Evolutionary conservation across 2,329 filamentous ascomycete genomes (phyloP), one percentile per base, ranked within the genome.

Genomic region (Fusarium sp.): DNA sequence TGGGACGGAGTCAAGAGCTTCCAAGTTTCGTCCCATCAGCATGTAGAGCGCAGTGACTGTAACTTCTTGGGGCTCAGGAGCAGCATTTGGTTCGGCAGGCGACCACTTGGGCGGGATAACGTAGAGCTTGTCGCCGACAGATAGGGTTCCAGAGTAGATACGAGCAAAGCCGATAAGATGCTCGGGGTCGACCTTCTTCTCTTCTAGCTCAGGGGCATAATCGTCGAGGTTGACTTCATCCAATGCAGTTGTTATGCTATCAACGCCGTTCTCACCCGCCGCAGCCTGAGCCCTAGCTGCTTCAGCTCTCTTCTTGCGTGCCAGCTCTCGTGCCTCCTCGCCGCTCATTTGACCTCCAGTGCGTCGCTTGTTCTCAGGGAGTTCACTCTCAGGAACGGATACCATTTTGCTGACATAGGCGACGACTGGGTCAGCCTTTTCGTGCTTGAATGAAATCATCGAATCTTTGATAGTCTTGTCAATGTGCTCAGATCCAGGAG

Each of bases 381-480:
- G 84, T 74, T 99, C 95, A 79, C 93, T 98, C 75, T 97, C 93
- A 0, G 94, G 95, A 14, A 99, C 87, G 0, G 96, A 96, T 2
- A 98, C 93, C 94, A 99, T 98, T 79, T 99, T 99, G 81, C 95
- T 98, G 64, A 99, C 93, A 71, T 97, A 99, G 10, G 93, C 95
- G 3, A 99, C 93, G 0, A 97, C 90, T 0, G 95, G 95, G 59
- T 92, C 91, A 1, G 90, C 85, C 39, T 87, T 85, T 0, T 85
- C 86, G 5, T 88, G 88, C 75, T 92, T 92, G 77, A 97, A 98
- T 1, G 90, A 85, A 3, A 92, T 81, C 90, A 98, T 95, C 7
- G 95, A 93, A n/a, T 92, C 85, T 72, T 89, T 91, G 55, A 98
- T 82, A 8, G 84, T 82, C 3, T 87, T 81, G 54, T 92, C 89